These are phyloP conservation scores for Plasmodium vivax DNA, from an alignment of 169 alveolate species.

Conservation along the genomic window DNA sequence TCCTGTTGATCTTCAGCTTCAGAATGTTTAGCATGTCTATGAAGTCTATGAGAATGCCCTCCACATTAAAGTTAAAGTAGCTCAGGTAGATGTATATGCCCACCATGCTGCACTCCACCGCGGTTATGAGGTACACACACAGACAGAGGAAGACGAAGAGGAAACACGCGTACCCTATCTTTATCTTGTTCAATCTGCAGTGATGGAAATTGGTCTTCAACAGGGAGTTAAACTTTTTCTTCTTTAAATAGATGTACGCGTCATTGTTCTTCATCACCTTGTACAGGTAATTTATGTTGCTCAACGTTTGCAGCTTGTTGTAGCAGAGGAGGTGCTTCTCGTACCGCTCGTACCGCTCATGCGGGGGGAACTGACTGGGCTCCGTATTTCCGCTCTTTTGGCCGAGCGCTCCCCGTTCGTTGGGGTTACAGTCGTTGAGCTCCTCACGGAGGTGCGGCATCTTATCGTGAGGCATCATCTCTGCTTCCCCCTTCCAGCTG, in stretches of 20 bases:
- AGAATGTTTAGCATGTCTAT: constrained; percentile 64
- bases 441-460: too few species aligned
- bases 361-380: background rate
- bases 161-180: constrained; percentile 18
- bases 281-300: constrained; percentile 12
- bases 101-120: constrained; percentile 18
- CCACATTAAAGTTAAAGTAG: constrained; percentile 58
- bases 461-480: background rate
- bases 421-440: background rate
- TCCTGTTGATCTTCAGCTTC: constrained; percentile 14
- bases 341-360: background rate
- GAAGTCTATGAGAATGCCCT: constrained; percentile 40
- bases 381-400: background rate
- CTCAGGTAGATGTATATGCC: constrained; percentile 60
- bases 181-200: background rate
- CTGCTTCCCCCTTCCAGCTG: background rate
- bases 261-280: constrained; percentile 63
- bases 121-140: constrained; percentile 40
- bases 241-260: constrained; percentile 63
- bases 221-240: constrained; percentile 39
- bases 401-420: background rate
- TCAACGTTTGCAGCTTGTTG: constrained; percentile 33
- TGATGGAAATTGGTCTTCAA: background rate
- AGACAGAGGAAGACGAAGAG: constrained; percentile 18
- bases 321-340: constrained; percentile 25